These are phyloP conservation scores for Pezicula carpinea DNA, from an alignment of 2,329 filamentous ascomycete species.

Conservation along the genomic window DNA sequence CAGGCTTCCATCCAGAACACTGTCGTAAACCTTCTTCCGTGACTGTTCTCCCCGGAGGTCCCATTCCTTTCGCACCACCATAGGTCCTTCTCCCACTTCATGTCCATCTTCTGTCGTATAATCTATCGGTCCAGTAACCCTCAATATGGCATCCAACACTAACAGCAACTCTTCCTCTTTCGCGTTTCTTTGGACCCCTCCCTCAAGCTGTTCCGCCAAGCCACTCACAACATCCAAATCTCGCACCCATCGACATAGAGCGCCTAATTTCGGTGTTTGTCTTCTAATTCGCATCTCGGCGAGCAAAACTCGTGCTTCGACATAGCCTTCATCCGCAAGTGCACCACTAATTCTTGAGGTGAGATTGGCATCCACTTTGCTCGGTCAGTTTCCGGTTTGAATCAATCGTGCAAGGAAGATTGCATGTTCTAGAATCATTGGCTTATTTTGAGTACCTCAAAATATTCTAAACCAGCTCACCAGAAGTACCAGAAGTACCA, in stretches of 20 bases:
- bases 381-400: slow-evolving; percentile 8
- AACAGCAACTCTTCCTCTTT: slow-evolving; percentile 51
- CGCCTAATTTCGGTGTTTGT: slow-evolving; percentile 62
- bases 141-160: slow-evolving; percentile 59
- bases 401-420: too few relatives aligned
- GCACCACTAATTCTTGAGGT: slow-evolving; percentile 63
- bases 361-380: slow-evolving; percentile 51
- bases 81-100: slow-evolving; percentile 34
- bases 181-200: slow-evolving; percentile 33
- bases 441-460: too few relatives aligned
- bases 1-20: slow-evolving; percentile 54
- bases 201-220: slow-evolving; percentile 50
- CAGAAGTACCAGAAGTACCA: too few relatives aligned
- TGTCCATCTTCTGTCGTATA: slow-evolving; percentile 31
- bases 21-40: slow-evolving; percentile 46
- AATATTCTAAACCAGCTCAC: too few relatives aligned
- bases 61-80: slow-evolving; percentile 58
- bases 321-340: slow-evolving; percentile 59
- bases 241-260: slow-evolving; percentile 67
- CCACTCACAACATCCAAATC: slow-evolving; percentile 67
- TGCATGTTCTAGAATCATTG: too few relatives aligned
- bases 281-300: slow-evolving; percentile 66
- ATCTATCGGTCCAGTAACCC: slow-evolving; percentile 59
- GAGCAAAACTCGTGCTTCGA: slow-evolving; percentile 60
- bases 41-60: slow-evolving; percentile 42